Base-by-base conservation (phyloP, 805 yeast genomes). In the Candida corydali region DNA sequence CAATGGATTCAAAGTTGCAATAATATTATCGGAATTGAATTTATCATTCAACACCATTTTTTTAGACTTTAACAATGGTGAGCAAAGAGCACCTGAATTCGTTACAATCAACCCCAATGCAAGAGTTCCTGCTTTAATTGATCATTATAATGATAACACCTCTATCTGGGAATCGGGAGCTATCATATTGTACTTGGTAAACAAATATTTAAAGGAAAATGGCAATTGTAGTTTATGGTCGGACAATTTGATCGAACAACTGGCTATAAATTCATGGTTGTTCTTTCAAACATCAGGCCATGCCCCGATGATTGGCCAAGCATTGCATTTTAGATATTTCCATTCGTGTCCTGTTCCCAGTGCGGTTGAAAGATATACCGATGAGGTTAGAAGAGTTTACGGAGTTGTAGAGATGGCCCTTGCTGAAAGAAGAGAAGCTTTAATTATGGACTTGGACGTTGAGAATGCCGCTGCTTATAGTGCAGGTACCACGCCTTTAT, bases 301-400 rank as follows among this genome's bases (percentile, higher is more conserved):
- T 57, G 95, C 97, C 0, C 96, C 97, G n/a, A 89, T 89, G 95
- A 85, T 89, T 50, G 97, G 97, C 14, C 97, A 89, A 61, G 96
- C 97, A 7, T 71, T 91, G 49, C 97, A 91, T 65, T 91, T 89
- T 66, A 74, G 89, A 52, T 87, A 86, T 57, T 87, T 89, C 70
- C 96, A 89, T 57, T 76, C 89, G 5, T 82, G 82, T 42, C 80
- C 80, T 37, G 87, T 89, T 2, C 87, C 91, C 14, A 76, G 87
- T 40, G 96, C 97, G 0, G 86, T 89, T 15, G 95, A 86, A 49
- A 69, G 96, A 53, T 89, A 88, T 56, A 81, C 86, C 1, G 95
- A 85, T 50, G 98, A 89, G 63, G 96, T 89, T 17, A 72, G 96
- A 51, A 70, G 98, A 45, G 95, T 89, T 7, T 88, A 87, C 51